Evolutionary conservation across 352 stramenopile genomes (phyloP).

Genomic region (Phytophthora meadii): DNA sequence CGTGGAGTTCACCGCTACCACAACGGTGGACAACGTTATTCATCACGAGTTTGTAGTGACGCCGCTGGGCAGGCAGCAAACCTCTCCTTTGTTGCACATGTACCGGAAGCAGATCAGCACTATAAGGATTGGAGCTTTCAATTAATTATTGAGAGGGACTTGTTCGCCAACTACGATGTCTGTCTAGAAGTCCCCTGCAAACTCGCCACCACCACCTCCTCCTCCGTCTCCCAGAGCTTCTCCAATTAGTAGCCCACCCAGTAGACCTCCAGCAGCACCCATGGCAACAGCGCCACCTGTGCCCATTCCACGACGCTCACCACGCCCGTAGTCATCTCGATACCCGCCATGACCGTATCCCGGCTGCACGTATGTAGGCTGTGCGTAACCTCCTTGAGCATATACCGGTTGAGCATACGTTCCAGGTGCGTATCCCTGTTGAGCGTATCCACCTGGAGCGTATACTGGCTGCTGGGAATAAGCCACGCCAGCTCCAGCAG

Average conservation of each 20-base stretch:
- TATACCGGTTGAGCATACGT: constrained; percentile 52
- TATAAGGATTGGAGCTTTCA: not conserved
- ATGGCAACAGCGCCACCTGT: constrained; percentile 44
- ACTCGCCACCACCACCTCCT: constrained; percentile 34
- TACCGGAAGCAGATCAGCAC: no score
- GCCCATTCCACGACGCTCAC: constrained; percentile 45
- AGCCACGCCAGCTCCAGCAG: constrained; percentile 3
- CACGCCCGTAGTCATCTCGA: constrained; percentile 30
- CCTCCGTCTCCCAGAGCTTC: constrained; percentile 49
- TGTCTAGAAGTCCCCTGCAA: constrained; percentile 45
- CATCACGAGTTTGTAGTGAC: no score
- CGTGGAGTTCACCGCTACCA: no score
- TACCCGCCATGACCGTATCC: constrained; percentile 36
- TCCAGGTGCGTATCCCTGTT: constrained; percentile 41
- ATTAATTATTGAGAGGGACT: not conserved
- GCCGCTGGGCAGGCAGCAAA: no score
- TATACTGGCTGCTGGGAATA: constrained; percentile 43
- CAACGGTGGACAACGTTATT: no score
- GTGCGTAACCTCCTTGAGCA: constrained; percentile 42
- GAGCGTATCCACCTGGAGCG: constrained; percentile 37
- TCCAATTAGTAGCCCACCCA: constrained; percentile 48
- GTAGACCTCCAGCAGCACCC: constrained; percentile 43
- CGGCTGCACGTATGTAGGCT: constrained; percentile 40
- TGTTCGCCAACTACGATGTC: constrained; percentile 5
- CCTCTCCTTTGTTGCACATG: not conserved